Conservation (phyloP, 108 stramenopile species). For the Pseudonitzschia multiseries region DNA sequence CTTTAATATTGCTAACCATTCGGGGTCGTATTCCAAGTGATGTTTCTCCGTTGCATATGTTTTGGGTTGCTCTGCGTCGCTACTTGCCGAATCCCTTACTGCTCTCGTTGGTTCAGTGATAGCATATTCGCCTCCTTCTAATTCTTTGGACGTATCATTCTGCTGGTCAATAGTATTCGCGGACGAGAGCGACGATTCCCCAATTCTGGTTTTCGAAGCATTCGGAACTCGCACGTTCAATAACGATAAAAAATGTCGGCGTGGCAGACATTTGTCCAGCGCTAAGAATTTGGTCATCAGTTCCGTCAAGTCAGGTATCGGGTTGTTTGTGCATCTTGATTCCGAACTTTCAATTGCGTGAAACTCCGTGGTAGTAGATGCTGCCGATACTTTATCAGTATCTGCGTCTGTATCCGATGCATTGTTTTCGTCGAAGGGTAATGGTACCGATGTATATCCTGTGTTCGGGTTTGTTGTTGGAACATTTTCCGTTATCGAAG, state of each 20-base stretch:
- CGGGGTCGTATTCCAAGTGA: conserved; percentile 74
- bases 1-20: conserved; percentile 82
- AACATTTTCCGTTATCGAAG: neutral
- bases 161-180: neutral
- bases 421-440: neutral
- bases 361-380: conserved; percentile 41
- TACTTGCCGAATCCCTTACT: neutral
- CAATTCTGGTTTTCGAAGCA: neutral
- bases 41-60: conserved; percentile 3
- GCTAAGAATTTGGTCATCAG: conserved; percentile 94
- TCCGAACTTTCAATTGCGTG: conserved; percentile 50
- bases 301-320: conserved; percentile 53
- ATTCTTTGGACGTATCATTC: neutral
- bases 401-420: conserved; percentile 11
- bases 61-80: neutral
- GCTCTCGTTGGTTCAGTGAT: neutral
- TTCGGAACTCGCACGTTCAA: conserved; percentile 43
- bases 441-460: neutral
- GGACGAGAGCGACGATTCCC: neutral
- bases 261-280: conserved; percentile 96
- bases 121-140: neutral
- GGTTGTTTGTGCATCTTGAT: conserved; percentile 21
- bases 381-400: neutral
- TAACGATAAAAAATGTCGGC: conserved; percentile 89
- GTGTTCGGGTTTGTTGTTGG: neutral